Base-by-base conservation (phyloP, 306 rosid species). In the Psophocarpus tetragonolobus region DNA sequence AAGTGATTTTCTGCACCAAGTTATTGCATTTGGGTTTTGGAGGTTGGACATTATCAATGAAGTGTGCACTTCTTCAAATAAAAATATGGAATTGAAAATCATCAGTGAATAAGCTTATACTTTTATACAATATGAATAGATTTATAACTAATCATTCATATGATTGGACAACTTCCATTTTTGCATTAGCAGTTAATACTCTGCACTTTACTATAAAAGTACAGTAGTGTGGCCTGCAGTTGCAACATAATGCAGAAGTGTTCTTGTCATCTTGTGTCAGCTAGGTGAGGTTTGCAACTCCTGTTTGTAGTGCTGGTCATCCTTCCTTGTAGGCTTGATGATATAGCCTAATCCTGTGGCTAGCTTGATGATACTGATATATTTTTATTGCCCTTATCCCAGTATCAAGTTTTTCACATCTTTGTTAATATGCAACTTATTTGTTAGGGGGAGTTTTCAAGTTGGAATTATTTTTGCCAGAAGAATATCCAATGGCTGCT, bases 401-500 rank as follows among this genome's bases (percentile, higher is more conserved):
- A 10, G 11, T 24, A 27, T 23, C 36, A 26, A 7, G 35, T 14
- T 13, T 29, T 17, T 8, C 33, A 38, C 2, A 0, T 51, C n/a
- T 64, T 39, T 3, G 20, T 39, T 80, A 6, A 69, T 51, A 38
- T 83, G 63, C 58, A 20, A 65, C 33, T 65, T 82, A 8, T 70
- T 61, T 81, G 50, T 56, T 76, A 94, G 98, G 98, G 17, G 98
- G 98, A 12, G 98, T 94, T 73, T 94, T 94, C 91, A 94, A 94
- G 84, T 87, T 94, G 87, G 98, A 94, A 84, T 85, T 94, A 39
- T 94, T 94, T 89, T 87, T 94, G 80, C 98, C 98, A 11, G 98
- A 92, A 82, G 98, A 94, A 86, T 94, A 94, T 89, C 98, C 98
- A 74, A 94, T 94, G 98, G 97, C 97, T 80, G 98, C 98, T 73